Base-by-base conservation (phyloP, 2,329 filamentous ascomycete genomes). In the Colletotrichum tabaci region DNA sequence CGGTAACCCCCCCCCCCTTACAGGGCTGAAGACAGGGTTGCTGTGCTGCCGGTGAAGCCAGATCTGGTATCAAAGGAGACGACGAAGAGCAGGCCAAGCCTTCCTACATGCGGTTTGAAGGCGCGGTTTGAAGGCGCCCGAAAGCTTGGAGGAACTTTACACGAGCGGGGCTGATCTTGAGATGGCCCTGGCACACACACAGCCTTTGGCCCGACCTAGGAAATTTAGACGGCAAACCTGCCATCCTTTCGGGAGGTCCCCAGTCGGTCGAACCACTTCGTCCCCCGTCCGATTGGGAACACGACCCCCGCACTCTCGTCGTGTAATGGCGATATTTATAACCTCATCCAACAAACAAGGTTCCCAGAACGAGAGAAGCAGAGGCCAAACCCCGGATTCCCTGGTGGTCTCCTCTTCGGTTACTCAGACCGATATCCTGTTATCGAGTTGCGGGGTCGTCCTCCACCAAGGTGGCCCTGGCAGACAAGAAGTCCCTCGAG, bases 271-370 rank as follows among this genome's bases (percentile, higher is more conserved):
- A 49, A 35, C n/a, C 30, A 35, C 23, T 16, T 61, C 44, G 30
- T 50, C 30, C 44, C 47, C 30, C 8, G 8, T 35, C 30, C 12
- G 4, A 46, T 47, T 18, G 26, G 47, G 46, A 18, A 16, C 30
- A 4, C 9, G 30, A 61, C 23, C 58, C 44, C 58, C 35, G 23
- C 58, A 21, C 30, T 35, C 44, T 30, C 58, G 38, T 21, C 30
- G 15, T 61, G 47, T 35, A 16, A 23, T 40, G 58, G 46, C 49
- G 58, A 61, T 61, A 50, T 61, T 61, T 50, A 18, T 61, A 61
- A 61, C 26, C 58, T 49, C 47, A 18, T 38, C 30, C 15, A 13
- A 21, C n/a, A 35, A 18, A 50, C 46, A 61, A 35, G 44, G 58
- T 61, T 38, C 18, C 21, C 30, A 21, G 15, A 15, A 38, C 4